phyloP scores from a whole-genome alignment of 495 filamentous ascomycete genomes.

The Elaphomyces granulatus region DNA sequence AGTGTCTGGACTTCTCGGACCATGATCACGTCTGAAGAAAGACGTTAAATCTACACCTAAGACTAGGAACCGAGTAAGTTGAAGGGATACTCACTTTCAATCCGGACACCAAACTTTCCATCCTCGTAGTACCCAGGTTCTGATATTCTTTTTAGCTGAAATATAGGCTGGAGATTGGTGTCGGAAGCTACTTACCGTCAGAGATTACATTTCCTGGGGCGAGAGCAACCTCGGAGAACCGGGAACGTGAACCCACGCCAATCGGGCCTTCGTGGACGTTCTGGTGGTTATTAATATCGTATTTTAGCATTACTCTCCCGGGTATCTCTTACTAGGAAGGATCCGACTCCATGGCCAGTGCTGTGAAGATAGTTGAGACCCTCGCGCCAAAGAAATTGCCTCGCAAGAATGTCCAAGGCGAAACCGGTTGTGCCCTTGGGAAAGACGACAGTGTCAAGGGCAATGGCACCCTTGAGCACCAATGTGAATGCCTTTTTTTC shows the following conservation, averaged over 20 bases:
- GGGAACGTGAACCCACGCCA: conserved; percentile 80
- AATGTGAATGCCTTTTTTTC: conserved; percentile 90
- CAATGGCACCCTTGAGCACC: conserved; percentile 92
- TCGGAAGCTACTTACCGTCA: conserved; percentile 36
- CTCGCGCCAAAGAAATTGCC: conserved; percentile 84
- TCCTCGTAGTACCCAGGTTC: conserved; percentile 99
- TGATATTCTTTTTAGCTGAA: conserved; percentile 15
- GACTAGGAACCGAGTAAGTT: background rate
- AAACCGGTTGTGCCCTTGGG: conserved; percentile 92
- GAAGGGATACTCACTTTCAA: conserved; percentile 53
- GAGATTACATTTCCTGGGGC: conserved; percentile 88
- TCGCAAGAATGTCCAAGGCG: conserved; percentile 75
- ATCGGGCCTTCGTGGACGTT: conserved; percentile 98
- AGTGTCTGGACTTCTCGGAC: conserved; percentile 74
- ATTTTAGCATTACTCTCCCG: background rate
- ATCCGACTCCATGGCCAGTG: conserved; percentile 93
- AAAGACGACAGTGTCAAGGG: conserved; percentile 73
- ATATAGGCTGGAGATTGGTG: background rate
- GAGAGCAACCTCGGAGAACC: conserved; percentile 84
- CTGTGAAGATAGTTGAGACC: conserved; percentile 94
- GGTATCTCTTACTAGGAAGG: conserved; percentile 50
- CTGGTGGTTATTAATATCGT: conserved; percentile 29
- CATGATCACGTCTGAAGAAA: conserved; percentile 54
- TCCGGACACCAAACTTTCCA: conserved; percentile 91
- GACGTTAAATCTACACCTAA: conserved; percentile 9